These are phyloP conservation scores for button mushroom (Agaricus bisporus) DNA, from an alignment of 768 basidiomycete genomes.

Conservation along the genomic window DNA sequence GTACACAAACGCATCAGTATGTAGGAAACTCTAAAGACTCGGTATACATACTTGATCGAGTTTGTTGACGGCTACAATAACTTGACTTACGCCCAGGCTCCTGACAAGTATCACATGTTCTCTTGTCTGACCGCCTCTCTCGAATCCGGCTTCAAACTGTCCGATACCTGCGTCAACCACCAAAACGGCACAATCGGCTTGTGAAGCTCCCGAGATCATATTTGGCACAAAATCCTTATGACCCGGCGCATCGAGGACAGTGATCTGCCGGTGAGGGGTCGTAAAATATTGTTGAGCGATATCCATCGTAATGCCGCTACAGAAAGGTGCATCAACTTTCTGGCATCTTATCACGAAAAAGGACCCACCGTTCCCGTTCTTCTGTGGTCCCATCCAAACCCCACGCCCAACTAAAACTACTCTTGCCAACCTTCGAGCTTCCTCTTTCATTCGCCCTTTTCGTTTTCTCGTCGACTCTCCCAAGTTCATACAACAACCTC, in stretches of 20 bases:
- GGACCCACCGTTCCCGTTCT: conserved; percentile 80
- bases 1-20: conserved; percentile 4
- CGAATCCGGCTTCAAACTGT: conserved; percentile 95
- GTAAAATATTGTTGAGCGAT: conserved; percentile 77
- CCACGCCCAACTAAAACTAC: conserved; percentile 98
- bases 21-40: not conserved
- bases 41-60: conserved; percentile 67
- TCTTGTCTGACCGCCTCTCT: conserved; percentile 89
- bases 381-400: conserved; percentile 89
- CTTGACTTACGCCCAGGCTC: conserved; percentile 86
- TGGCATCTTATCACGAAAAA: not conserved
- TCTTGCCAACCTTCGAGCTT: conserved; percentile 85
- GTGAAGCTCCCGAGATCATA: conserved; percentile 98
- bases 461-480: conserved; percentile 81
- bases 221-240: conserved; percentile 98
- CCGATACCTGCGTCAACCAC: conserved; percentile 88
- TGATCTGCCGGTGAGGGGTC: conserved; percentile 74
- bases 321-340: not conserved
- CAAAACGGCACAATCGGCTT: conserved; percentile 91
- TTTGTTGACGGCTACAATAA: conserved; percentile 93
- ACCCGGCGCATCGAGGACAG: conserved; percentile 95
- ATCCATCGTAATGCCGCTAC: conserved; percentile 96
- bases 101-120: conserved; percentile 91
- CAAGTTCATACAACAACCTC: conserved; percentile 86
- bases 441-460: conserved; percentile 82